These are phyloP conservation scores for Candida manassasensis DNA, from an alignment of 805 yeast species.

Conservation along the genomic window DNA sequence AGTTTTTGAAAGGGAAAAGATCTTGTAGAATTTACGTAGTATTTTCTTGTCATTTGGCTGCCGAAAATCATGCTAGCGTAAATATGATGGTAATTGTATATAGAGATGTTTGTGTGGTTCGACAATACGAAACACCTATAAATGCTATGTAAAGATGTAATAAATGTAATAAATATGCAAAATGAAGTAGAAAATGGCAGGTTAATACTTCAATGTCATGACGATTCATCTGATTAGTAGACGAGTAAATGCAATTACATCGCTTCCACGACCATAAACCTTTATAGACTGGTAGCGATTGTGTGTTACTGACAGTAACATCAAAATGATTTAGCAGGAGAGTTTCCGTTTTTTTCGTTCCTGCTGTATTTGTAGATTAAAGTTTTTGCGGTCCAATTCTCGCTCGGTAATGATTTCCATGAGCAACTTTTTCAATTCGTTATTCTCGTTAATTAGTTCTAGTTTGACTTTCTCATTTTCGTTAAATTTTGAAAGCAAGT, in stretches of 20 bases:
- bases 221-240: conserved; percentile 1
- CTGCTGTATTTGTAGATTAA: background rate
- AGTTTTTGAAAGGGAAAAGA: too few species aligned
- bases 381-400: conserved; percentile 9
- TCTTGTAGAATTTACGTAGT: too few species aligned
- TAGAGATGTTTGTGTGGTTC: too few species aligned
- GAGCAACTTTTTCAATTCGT: conserved; percentile 26
- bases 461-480: conserved; percentile 32
- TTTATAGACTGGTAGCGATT: background rate
- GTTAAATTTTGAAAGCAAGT: conserved; percentile 29
- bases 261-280: background rate
- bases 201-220: background rate
- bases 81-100: too few species aligned
- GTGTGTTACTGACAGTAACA: background rate
- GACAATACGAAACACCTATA: too few species aligned
- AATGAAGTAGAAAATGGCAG: background rate
- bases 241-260: background rate
- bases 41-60: too few species aligned
- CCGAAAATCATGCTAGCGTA: too few species aligned
- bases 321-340: background rate
- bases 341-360: conserved; percentile 3
- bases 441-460: conserved; percentile 32
- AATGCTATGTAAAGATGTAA: too few species aligned
- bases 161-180: background rate
- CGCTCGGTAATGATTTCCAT: conserved; percentile 25